Evolutionary conservation across 306 rosid species (phyloP).

Genomic region (Fragaria ananassa): DNA sequence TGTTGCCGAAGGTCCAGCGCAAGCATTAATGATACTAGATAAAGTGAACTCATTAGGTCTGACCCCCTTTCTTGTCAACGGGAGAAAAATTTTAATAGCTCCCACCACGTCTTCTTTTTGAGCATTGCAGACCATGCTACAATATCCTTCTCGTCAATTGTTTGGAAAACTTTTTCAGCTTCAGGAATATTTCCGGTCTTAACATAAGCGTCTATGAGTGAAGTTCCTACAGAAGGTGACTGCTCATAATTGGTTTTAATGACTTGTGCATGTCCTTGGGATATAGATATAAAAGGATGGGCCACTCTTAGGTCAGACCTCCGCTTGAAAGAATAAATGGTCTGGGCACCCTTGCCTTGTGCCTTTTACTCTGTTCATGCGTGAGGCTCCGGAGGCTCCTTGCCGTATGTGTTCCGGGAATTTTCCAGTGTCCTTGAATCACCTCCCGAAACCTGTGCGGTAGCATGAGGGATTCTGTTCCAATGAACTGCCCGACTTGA

Average conservation of each 20-base stretch:
- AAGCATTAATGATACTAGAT: slow-evolving; percentile 73
- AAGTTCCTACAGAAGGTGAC: slow-evolving; percentile 73
- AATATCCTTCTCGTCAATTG: slow-evolving; percentile 62
- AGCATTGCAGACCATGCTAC: slow-evolving; percentile 95
- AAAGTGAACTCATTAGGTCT: slow-evolving; percentile 79
- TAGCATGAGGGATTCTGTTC: no score
- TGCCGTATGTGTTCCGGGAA: no score
- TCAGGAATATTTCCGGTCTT: slow-evolving; percentile 49
- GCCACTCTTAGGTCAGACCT: no score
- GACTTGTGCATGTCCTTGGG: slow-evolving; percentile 71
- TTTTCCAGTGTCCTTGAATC: no score
- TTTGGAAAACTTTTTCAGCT: slow-evolving; percentile 62
- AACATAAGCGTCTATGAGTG: slow-evolving; percentile 70
- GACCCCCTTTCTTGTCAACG: slow-evolving; percentile 54
- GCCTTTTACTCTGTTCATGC: no score
- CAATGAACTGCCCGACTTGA: no score
- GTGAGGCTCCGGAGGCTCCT: no score
- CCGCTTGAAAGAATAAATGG: no score
- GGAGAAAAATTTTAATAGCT: slow-evolving; percentile 55
- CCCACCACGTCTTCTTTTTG: slow-evolving; percentile 64
- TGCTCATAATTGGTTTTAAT: slow-evolving; percentile 68
- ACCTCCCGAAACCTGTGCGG: no score
- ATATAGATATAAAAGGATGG: slow-evolving; percentile 38
- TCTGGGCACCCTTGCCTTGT: no score
- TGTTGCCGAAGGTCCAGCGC: slow-evolving; percentile 62